Conservation (phyloP, 2,329 filamentous ascomycete genomes). For the Penicillium digitatum region DNA sequence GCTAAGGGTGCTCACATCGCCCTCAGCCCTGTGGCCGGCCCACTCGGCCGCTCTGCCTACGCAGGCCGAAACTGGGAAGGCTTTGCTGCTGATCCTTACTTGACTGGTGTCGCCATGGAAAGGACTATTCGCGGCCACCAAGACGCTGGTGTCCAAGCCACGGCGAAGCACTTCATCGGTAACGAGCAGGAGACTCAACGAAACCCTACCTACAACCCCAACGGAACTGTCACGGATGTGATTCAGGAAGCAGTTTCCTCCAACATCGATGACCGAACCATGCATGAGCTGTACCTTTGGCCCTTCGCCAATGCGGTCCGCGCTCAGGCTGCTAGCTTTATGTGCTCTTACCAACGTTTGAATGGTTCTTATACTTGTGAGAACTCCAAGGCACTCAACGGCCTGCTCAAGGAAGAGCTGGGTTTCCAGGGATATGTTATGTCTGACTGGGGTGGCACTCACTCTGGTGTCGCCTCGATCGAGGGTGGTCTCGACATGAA, state of each 20-base stretch:
- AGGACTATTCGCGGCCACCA: constrained; percentile 44
- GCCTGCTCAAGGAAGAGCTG: constrained; percentile 48
- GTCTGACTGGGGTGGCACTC: constrained; percentile 45
- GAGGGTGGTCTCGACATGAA: constrained; percentile 45
- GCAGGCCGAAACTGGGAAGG: constrained; percentile 47
- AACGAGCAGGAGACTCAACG: constrained; percentile 36
- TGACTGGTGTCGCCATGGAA: constrained; percentile 40
- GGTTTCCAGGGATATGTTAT: constrained; percentile 49
- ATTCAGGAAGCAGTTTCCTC: constrained; percentile 8
- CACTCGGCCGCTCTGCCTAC: constrained; percentile 41
- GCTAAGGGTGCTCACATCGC: constrained; percentile 39
- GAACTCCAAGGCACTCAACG: constrained; percentile 39
- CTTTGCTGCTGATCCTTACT: constrained; percentile 39
- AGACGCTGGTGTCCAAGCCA: constrained; percentile 40
- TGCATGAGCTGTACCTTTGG: constrained; percentile 14
- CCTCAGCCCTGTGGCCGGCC: constrained; percentile 42
- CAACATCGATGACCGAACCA: constrained; percentile 11
- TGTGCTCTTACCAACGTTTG: constrained; percentile 29
- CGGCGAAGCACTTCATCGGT: constrained; percentile 18
- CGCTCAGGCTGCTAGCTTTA: constrained; percentile 33
- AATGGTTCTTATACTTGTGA: constrained; percentile 44
- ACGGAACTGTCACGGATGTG: constrained; percentile 31
- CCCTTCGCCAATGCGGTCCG: constrained; percentile 9
- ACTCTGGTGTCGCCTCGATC: constrained; percentile 44
- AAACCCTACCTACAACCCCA: constrained; percentile 27